A percentile compares a stretch with the other conserved stretches of the same genome.
Conservation (phyloP, 164 flowering plant genomes). For the Stephania japonica region DNA sequence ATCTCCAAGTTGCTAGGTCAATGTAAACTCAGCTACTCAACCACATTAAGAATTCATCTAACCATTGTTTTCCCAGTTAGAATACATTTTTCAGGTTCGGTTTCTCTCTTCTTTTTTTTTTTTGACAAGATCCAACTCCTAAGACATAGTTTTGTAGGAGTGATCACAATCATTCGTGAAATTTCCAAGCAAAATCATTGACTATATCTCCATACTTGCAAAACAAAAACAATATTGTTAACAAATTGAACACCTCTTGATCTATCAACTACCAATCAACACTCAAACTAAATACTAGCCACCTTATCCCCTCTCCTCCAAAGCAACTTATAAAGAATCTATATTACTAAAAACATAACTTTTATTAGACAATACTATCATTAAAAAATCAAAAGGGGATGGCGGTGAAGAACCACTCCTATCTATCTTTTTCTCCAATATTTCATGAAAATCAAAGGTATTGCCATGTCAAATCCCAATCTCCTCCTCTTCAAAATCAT, state of each 20-base stretch:
- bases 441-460: not conserved
- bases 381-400: not conserved
- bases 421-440: not conserved
- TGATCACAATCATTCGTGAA: not conserved
- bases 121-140: not conserved
- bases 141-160: not conserved
- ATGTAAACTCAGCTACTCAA: not conserved
- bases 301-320: not conserved
- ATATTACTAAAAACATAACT: not conserved
- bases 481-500: not conserved
- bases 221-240: too few relatives aligned
- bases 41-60: too few relatives aligned
- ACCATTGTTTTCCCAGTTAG: too few relatives aligned
- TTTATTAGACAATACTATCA: not conserved
- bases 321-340: not conserved
- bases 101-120: not conserved
- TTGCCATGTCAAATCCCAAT: not conserved
- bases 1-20: not conserved
- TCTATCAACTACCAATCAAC: not conserved
- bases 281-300: not conserved
- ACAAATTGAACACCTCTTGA: not conserved
- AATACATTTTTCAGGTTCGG: not conserved
- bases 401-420: not conserved
- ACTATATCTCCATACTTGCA: too few relatives aligned
- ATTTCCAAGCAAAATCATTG: not conserved